Conservation (phyloP, 371 early-diverging fungal species). For the Smittium culicis region DNA sequence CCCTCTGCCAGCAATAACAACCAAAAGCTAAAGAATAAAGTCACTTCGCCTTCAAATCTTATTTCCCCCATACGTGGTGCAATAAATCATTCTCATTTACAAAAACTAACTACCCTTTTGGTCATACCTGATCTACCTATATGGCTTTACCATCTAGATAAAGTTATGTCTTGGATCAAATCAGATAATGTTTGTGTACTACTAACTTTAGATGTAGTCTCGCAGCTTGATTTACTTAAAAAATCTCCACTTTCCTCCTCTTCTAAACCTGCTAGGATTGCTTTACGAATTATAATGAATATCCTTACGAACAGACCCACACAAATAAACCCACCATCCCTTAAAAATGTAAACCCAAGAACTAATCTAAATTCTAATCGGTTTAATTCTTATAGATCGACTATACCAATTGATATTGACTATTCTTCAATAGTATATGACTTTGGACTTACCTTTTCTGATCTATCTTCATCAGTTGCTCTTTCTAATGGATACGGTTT, state of each 20-base stretch:
- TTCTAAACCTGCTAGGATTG: not conserved
- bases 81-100: not conserved
- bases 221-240: not conserved
- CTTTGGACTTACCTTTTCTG: not conserved
- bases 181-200: not conserved
- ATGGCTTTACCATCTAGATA: not conserved
- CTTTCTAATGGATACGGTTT: not conserved
- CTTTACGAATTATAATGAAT: not conserved
- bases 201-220: not conserved
- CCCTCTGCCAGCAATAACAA: not conserved
- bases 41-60: not conserved
- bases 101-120: not conserved
- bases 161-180: not conserved
- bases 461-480: not conserved
- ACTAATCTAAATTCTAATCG: not conserved
- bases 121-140: not conserved
- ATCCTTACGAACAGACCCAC: not conserved
- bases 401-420: not conserved
- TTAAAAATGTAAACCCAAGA: not conserved
- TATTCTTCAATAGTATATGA: not conserved
- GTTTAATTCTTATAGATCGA: not conserved
- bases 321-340: not conserved
- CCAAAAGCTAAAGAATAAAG: not conserved
- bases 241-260: not conserved
- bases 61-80: not conserved